A percentile compares a stretch with the other conserved stretches of the same genome.
Evolutionary conservation across 768 basidiomycete species (phyloP).

Genomic region (Harrya chromipes): DNA sequence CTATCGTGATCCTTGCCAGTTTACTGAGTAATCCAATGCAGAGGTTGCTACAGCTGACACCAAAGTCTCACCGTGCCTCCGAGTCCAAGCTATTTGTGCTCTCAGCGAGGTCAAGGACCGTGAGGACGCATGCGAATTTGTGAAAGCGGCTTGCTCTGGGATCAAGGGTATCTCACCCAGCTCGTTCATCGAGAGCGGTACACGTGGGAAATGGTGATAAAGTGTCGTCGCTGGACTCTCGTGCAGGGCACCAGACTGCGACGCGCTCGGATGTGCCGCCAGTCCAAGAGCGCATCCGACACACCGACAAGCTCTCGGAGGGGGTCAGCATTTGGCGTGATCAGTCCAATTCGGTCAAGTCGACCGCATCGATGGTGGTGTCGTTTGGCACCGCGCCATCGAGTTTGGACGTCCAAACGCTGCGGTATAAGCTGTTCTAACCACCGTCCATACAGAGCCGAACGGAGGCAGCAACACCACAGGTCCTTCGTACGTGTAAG

Average conservation of each 20-base stretch:
- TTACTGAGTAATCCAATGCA: conserved; percentile 30
- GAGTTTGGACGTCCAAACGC: conserved; percentile 21
- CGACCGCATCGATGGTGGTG: conserved; percentile 24
- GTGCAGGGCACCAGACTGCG: neutral
- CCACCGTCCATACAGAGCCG: neutral
- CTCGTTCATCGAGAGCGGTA: conserved; percentile 70
- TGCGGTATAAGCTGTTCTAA: too few species aligned
- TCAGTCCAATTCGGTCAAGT: conserved; percentile 39
- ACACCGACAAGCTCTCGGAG: conserved; percentile 31
- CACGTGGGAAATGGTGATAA: conserved; percentile 39
- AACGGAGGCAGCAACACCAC: conserved; percentile 15
- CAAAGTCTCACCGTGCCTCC: conserved; percentile 67
- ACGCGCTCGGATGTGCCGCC: neutral
- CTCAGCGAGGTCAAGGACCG: conserved; percentile 83
- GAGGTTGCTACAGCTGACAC: conserved; percentile 69
- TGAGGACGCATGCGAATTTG: conserved; percentile 78
- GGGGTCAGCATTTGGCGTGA: conserved; percentile 48
- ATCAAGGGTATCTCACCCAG: conserved; percentile 57
- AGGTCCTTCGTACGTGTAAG: conserved; percentile 18
- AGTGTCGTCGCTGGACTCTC: neutral
- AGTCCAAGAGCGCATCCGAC: conserved; percentile 4
- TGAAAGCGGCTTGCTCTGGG: conserved; percentile 56
- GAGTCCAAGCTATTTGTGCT: conserved; percentile 68
- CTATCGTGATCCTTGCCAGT: neutral
- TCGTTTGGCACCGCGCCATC: conserved; percentile 31